Conservation (phyloP, 176 grass and related monocot species). For the Bromus sterilis region DNA sequence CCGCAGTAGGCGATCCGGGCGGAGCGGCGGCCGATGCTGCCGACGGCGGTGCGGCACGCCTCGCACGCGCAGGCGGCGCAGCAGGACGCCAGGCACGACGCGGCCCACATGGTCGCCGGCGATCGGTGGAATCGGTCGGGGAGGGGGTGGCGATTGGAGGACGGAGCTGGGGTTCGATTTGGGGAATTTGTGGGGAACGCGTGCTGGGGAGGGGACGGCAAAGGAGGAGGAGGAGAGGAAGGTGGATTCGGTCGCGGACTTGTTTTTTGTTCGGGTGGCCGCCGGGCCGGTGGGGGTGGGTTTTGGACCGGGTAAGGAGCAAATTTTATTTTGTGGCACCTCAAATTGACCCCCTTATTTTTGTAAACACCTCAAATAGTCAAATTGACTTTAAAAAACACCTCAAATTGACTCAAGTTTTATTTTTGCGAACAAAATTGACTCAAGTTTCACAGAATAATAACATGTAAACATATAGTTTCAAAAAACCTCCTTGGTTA, state of each 20-base stretch:
- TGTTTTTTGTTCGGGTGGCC: background rate
- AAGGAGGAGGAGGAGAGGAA: background rate
- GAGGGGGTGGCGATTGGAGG: background rate
- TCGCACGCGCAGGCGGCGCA: constrained; percentile 99
- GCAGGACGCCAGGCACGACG: constrained; percentile 97
- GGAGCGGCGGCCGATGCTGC: constrained; percentile 93
- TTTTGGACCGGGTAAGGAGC: background rate
- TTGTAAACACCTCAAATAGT: no score
- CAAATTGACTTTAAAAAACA: no score
- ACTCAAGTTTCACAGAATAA: background rate
- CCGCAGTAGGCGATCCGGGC: constrained; percentile 99
- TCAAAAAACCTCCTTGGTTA: no score
- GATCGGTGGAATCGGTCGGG: background rate
- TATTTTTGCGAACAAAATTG: background rate
- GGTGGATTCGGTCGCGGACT: background rate
- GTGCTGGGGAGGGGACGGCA: background rate
- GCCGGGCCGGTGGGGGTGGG: background rate
- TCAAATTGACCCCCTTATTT: no score
- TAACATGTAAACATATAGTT: no score
- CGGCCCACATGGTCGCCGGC: constrained; percentile 68
- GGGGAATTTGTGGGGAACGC: constrained; percentile 26
- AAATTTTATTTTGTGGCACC: background rate
- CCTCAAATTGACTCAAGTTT: no score
- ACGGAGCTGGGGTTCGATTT: constrained; percentile 5
- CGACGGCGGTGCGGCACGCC: constrained; percentile 92